These are phyloP conservation scores for Gomphus sp. DNA, from an alignment of 1,284 basidiomycete genomes.

Conservation along the genomic window DNA sequence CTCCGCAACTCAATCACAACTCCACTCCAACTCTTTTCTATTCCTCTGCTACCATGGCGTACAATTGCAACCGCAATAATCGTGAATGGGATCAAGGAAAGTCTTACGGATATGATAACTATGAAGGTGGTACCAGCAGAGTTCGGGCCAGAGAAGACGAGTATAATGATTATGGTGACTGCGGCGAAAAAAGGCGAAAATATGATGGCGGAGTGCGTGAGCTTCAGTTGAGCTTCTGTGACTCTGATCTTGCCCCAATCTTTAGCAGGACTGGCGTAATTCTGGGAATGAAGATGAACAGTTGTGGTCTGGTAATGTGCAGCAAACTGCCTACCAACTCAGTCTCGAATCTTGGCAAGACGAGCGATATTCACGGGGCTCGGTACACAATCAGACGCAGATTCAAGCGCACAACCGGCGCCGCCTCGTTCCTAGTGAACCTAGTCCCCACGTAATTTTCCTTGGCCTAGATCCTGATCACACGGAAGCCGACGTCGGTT, in stretches of 20 bases:
- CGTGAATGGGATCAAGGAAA: constrained; percentile 78
- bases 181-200: constrained; percentile 64
- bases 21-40: constrained; percentile 6
- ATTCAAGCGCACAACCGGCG: constrained; percentile 28
- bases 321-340: constrained; percentile 24
- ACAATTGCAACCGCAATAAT: constrained; percentile 20
- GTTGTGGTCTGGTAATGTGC: constrained; percentile 27
- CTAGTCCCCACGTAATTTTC: constrained; percentile 85
- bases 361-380: constrained; percentile 1
- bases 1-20: constrained; percentile 3
- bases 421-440: constrained; percentile 66
- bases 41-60: constrained; percentile 41
- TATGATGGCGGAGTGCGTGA: constrained; percentile 61
- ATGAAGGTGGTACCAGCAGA: constrained; percentile 26
- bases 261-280: constrained; percentile 11
- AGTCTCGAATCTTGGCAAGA: constrained; percentile 5
- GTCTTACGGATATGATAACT: constrained; percentile 24
- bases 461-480: constrained; percentile 85
- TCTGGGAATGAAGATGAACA: constrained; percentile 27
- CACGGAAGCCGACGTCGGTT: constrained; percentile 80
- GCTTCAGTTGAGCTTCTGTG: background rate
- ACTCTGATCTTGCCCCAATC: constrained; percentile 1
- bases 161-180: constrained; percentile 35
- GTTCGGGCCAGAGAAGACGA: constrained; percentile 57
- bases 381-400: background rate